These are phyloP conservation scores for Trametes polyzona DNA, from an alignment of 1,284 basidiomycete species.

Conservation along the genomic window DNA sequence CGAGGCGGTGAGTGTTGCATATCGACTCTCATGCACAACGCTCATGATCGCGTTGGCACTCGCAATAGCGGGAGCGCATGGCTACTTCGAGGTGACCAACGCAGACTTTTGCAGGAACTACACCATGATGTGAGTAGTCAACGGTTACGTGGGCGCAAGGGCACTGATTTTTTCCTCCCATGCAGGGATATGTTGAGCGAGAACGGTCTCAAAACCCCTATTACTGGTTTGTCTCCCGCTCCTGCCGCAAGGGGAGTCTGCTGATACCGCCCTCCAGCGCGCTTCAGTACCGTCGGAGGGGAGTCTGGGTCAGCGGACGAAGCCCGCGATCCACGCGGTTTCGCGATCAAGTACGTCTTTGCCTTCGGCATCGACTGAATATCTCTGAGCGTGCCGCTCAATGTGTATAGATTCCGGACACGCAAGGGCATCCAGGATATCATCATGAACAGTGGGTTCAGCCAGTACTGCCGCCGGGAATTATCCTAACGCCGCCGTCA, in stretches of 20 bases:
- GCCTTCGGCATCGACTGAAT: neutral
- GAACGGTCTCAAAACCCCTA: conserved; percentile 27
- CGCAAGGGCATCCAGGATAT: conserved; percentile 88
- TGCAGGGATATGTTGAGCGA: conserved; percentile 31
- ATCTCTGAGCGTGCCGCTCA: neutral
- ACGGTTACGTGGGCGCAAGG: conserved; percentile 50
- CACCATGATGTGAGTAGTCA: conserved; percentile 30
- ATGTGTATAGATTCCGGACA: conserved; percentile 49
- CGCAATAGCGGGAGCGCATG: conserved; percentile 52
- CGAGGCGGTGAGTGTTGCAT: conserved; percentile 38
- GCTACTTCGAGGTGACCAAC: conserved; percentile 52
- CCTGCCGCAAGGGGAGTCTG: neutral
- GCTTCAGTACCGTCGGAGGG: conserved; percentile 90
- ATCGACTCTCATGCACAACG: neutral
- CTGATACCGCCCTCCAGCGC: conserved; percentile 55
- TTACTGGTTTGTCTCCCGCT: conserved; percentile 21
- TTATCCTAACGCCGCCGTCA: neutral
- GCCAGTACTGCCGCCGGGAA: neutral
- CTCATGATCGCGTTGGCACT: neutral
- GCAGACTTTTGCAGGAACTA: conserved; percentile 31
- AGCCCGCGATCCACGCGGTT: conserved; percentile 85
- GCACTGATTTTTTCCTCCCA: conserved; percentile 36
- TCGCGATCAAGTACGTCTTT: conserved; percentile 31
- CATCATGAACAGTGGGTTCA: conserved; percentile 73
- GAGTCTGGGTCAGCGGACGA: conserved; percentile 89